phyloP scores from a whole-genome alignment of 495 filamentous ascomycete genomes.

The Tuber borchii region DNA sequence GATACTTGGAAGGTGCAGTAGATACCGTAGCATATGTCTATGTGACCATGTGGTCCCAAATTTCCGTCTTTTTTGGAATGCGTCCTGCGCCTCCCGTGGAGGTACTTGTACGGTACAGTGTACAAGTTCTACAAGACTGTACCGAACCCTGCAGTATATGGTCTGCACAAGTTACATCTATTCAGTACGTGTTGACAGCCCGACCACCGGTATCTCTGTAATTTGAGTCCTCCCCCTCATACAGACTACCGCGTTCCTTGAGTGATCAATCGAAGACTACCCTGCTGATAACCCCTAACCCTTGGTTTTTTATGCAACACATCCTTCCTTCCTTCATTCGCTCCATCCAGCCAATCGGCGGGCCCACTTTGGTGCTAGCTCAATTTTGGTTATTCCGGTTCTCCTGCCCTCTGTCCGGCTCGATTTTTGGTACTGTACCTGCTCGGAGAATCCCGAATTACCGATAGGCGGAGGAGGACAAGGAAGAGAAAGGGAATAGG shows the following conservation, averaged over 20 bases:
- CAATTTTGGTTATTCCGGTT: not conserved
- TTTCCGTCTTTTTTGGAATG: not conserved
- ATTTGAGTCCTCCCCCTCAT: not conserved
- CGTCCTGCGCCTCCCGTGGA: not conserved
- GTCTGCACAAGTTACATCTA: not conserved
- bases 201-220: not conserved
- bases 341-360: not conserved
- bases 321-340: not conserved
- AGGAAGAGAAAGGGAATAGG: not conserved
- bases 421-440: not conserved
- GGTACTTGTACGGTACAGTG: not conserved
- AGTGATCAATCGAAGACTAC: not conserved
- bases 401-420: not conserved
- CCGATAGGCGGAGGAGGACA: not conserved
- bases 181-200: not conserved
- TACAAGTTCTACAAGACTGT: not conserved
- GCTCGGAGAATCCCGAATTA: conserved; percentile 1
- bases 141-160: not conserved
- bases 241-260: not conserved
- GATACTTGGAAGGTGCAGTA: not conserved
- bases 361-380: not conserved
- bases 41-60: not conserved
- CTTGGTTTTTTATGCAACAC: not conserved
- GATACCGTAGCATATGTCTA: not conserved
- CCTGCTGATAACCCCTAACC: not conserved